Evolutionary conservation across 805 yeast species (phyloP).

Genomic region (Wickerhamiella australiensis): DNA sequence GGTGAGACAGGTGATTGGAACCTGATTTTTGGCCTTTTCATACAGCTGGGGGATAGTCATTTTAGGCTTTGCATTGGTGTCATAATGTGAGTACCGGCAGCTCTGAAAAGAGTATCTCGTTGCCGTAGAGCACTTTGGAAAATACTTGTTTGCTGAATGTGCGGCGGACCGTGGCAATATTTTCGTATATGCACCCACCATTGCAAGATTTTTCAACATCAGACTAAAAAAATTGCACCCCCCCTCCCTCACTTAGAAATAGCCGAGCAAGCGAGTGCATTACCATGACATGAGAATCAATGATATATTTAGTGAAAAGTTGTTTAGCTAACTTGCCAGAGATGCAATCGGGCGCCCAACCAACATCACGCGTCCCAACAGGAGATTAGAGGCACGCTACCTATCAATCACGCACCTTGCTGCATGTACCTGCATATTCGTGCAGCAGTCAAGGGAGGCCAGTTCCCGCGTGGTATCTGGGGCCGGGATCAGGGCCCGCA

Average conservation of each 20-base stretch:
- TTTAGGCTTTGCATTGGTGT: slow-evolving; percentile 20
- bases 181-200: not conserved
- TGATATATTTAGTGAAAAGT: too few relatives aligned
- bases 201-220: not conserved
- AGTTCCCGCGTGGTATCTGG: too few relatives aligned
- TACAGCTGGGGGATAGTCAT: slow-evolving; percentile 34
- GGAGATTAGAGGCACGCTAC: not conserved
- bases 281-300: not conserved
- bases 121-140: not conserved
- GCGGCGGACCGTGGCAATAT: not conserved
- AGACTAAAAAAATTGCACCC: not conserved
- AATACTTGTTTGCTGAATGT: not conserved
- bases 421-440: slow-evolving; percentile 2
- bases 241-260: not conserved
- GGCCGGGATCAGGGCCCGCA: too few relatives aligned
- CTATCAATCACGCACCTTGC: not conserved
- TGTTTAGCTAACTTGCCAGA: too few relatives aligned
- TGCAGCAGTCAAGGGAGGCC: too few relatives aligned
- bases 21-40: slow-evolving; percentile 26
- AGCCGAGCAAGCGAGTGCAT: not conserved
- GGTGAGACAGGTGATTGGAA: slow-evolving; percentile 52
- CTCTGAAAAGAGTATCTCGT: not conserved
- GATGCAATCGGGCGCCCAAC: not conserved
- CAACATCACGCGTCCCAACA: slow-evolving; percentile 1
- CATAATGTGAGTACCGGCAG: slow-evolving; percentile 32